Percentiles rank a stretch among this genome's conserved stretches.
These are phyloP conservation scores for Nicotiana paniculata DNA, from an alignment of 257 asterid genomes.

Conservation along the genomic window DNA sequence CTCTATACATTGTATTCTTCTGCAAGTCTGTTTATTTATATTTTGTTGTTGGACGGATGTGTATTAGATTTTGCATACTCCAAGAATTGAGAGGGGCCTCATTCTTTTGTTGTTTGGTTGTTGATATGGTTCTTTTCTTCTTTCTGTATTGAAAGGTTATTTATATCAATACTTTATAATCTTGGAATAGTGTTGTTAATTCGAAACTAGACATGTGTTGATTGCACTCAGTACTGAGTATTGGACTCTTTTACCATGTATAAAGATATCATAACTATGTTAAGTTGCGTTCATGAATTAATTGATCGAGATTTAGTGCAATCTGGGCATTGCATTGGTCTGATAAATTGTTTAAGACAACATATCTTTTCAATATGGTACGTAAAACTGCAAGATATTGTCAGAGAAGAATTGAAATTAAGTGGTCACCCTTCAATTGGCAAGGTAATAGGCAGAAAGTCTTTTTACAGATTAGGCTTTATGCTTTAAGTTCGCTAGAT, in stretches of 20 bases:
- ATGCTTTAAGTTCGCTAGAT: not conserved
- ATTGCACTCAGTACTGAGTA: not conserved
- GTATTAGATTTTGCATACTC: not conserved
- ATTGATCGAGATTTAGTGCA: not conserved
- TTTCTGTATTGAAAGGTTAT: not conserved
- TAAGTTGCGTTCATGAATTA: not conserved
- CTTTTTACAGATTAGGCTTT: not conserved
- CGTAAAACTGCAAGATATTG: not conserved
- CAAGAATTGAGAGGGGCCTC: not conserved
- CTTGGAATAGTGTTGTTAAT: not conserved
- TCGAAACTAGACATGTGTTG: not conserved
- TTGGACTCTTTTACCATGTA: not conserved
- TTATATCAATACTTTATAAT: not conserved
- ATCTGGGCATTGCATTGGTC: not conserved
- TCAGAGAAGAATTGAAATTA: not conserved
- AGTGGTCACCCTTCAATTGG: not conserved
- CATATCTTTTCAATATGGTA: not conserved
- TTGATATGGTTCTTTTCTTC: not conserved
- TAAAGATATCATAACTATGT: not conserved
- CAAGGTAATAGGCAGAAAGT: not conserved
- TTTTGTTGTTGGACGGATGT: not conserved
- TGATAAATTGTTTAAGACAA: not conserved
- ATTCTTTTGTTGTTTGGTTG: not conserved
- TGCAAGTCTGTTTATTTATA: not conserved
- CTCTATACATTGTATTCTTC: not conserved